Evolutionary conservation across 192 early-diverging fungal species (phyloP), one percentile per base, ranked within the genome.

Genomic region (Umbelopsis vinacea): DNA sequence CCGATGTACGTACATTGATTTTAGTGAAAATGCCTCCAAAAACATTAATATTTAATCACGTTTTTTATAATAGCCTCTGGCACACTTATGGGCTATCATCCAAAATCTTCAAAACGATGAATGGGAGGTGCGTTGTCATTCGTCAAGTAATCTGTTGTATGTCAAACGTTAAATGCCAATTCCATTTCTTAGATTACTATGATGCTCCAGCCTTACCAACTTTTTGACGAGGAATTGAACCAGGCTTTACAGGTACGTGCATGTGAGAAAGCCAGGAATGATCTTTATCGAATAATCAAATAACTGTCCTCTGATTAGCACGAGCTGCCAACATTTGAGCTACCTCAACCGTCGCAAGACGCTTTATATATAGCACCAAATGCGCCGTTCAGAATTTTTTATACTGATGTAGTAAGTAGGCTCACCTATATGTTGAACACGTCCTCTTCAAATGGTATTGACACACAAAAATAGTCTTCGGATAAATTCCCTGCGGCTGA

Each of bases 221-320:
- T 81, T 45, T 88, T 85, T 74, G 82, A 83, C 66, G 67, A 73
- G 33, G 82, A 81, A 38, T 48, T 86, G 35, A 76, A 77, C 37
- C 76, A 75, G 55, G 84, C 87, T 24, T 54, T 74, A 43, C 81
- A 82, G 68, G 81, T 79, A 21, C 12, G 60, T 66, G 37, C 47
- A 5, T 53, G 40, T 19, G 14, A 66, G 0, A 24, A n/a, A 3
- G 14, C 11, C 24, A 45, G 23, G 35, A 66, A 33, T 14, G 22
- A 60, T 19, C 11, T 7, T 12, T 7, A 11, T 43, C 0, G 11
- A 43, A 4, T 12, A 43, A 12, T 7, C 40, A 43, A 43, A 11
- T 6, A 43, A 43, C 11, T 1, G 6, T 7, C 3, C 11, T 43
- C 40, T 43, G 8, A 6, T 43, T 43, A 88, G 73, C 87, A 88